These are phyloP conservation scores for Viola odorata DNA, from an alignment of 345 rosid genomes.

Conservation along the genomic window DNA sequence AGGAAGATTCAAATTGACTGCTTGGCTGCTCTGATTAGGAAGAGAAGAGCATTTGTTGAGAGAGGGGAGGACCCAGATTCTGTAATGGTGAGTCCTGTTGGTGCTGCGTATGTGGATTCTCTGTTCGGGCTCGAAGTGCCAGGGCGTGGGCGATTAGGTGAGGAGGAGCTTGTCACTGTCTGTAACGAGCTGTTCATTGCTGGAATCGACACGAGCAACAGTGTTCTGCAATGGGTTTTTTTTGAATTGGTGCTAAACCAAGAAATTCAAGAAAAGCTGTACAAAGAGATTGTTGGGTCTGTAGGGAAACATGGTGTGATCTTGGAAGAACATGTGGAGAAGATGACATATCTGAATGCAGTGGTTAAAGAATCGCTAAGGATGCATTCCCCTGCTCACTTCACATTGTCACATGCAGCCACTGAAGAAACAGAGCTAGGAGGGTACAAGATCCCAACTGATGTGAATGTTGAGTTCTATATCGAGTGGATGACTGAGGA, in stretches of 20 bases:
- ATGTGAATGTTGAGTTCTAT: slow-evolving; percentile 19
- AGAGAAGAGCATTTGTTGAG: slow-evolving; percentile 51
- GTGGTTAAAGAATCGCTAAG: slow-evolving; percentile 20
- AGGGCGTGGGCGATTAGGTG: slow-evolving; percentile 46
- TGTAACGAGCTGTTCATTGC: slow-evolving; percentile 82
- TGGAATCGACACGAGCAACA: slow-evolving; percentile 89
- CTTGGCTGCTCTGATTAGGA: slow-evolving; percentile 61
- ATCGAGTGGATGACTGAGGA: slow-evolving; percentile 27
- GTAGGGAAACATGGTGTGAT: slow-evolving; percentile 36
- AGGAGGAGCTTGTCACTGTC: slow-evolving; percentile 78
- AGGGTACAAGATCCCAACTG: slow-evolving; percentile 21
- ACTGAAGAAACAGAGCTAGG: slow-evolving; percentile 21
- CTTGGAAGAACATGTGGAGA: slow-evolving; percentile 16
- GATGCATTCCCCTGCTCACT: slow-evolving; percentile 24
- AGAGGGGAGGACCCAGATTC: slow-evolving; percentile 32
- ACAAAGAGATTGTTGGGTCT: slow-evolving; percentile 47
- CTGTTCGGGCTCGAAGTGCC: slow-evolving; percentile 46
- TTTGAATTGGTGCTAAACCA: slow-evolving; percentile 60
- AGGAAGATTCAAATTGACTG: slow-evolving; percentile 75
- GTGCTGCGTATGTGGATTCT: slow-evolving; percentile 94
- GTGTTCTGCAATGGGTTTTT: slow-evolving; percentile 79
- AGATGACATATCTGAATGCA: slow-evolving; percentile 15
- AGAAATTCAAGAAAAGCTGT: slow-evolving; percentile 60
- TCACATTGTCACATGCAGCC: slow-evolving; percentile 14
- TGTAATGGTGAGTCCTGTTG: slow-evolving; percentile 82